Base-by-base conservation (phyloP, 768 basidiomycete species). In the Podaxis sp. region DNA sequence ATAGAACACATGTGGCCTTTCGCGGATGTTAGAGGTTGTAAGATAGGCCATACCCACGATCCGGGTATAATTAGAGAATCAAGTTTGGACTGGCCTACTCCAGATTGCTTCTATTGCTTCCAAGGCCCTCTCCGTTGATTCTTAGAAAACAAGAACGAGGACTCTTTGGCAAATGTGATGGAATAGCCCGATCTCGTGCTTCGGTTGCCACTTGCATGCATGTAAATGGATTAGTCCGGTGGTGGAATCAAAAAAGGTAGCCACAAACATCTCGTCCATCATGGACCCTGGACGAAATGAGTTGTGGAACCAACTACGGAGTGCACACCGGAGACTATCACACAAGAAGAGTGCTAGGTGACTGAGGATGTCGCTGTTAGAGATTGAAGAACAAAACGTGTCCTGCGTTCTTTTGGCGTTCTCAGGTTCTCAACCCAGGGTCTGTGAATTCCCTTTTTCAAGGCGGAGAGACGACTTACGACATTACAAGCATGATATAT, bases 31-130 rank as follows among this genome's bases (percentile, higher is more conserved):
- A 11, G 25, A 25, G 18, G 46, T 52, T 42, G 48, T 50, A 40
- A 35, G 28, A 59, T n/a, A 18, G 27, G 57, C 1, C 23, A 42
- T 48, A 48, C 47, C 13, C 47, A 51, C 36, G 37, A 42, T 42
- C 50, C 7, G 23, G 48, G 25, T 59, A 51, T 38, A 59, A 51
- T 51, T 59, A 44, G 38, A 28, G 9, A 10, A 35, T 59, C 47
- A 6, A n/a, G 28, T 36, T 53, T 53, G 37, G 35, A 21, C 27
- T 42, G 52, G 52, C 18, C 37, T 40, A 54, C 36, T 4, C 35
- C 35, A 11, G 28, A 27, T 50, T 37, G 57, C 57, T 58, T 58
- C 57, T 50, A 58, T 58, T 50, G 46, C 42, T 32, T 25, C 58
- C 59, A 53, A 48, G 25, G 25, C 4, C 21, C 18, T 48, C 25